phyloP scores from a whole-genome alignment of 108 stramenopile species.

The Halocafeteria seosinensis region DNA sequence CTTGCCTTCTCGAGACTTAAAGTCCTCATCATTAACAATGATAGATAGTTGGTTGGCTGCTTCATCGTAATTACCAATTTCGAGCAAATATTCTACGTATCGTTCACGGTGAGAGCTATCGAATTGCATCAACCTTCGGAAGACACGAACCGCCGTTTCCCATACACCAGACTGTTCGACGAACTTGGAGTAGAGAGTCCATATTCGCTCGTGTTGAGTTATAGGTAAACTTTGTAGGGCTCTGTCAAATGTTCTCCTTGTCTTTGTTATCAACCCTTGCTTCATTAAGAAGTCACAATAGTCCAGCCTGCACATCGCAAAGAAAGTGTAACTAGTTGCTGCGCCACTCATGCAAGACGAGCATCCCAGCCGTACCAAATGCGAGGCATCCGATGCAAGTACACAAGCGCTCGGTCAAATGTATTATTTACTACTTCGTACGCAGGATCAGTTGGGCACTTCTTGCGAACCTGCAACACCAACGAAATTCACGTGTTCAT shows the following conservation, averaged over 20 bases:
- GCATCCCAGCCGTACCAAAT: constrained; percentile 68
- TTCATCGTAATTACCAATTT: constrained; percentile 49
- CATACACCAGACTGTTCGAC: neutral
- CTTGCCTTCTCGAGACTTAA: constrained; percentile 38
- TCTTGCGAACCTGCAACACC: neutral
- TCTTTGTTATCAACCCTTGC: constrained; percentile 11
- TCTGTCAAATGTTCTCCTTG: constrained; percentile 61
- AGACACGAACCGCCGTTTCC: neutral
- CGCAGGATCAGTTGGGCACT: neutral
- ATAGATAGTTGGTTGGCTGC: constrained; percentile 56
- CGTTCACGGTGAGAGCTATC: constrained; percentile 25
- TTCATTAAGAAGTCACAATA: neutral
- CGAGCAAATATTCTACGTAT: constrained; percentile 32
- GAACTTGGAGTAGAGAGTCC: constrained; percentile 45
- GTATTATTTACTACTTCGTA: constrained; percentile 1
- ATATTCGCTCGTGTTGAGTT: constrained; percentile 70
- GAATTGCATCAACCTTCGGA: constrained; percentile 7
- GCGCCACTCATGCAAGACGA: constrained; percentile 11
- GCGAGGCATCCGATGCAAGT: constrained; percentile 69
- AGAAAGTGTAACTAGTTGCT: neutral
- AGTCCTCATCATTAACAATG: constrained; percentile 52
- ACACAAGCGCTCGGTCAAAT: constrained; percentile 58
- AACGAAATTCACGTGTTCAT: no score
- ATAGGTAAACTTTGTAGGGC: constrained; percentile 74
- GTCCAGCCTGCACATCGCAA: neutral